These are phyloP conservation scores for Sinapis alba DNA, from an alignment of 441 rosid species.

Conservation along the genomic window DNA sequence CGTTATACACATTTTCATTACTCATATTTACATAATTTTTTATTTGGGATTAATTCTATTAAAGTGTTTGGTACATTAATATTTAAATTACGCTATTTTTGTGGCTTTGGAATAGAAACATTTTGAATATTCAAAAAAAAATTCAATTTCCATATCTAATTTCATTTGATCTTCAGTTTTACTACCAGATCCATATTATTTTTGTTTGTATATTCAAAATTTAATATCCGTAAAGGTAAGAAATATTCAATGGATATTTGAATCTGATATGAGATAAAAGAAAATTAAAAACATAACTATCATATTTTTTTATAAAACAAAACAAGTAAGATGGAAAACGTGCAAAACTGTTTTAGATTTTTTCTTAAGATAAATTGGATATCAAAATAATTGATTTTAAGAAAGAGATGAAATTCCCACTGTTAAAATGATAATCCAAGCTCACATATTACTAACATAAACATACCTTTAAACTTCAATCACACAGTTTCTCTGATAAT, in stretches of 20 bases:
- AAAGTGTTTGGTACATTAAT: neutral
- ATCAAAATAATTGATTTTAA: neutral
- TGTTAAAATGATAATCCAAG: neutral
- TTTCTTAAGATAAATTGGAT: neutral
- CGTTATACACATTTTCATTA: neutral
- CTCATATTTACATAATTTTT: neutral
- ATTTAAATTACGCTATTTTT: neutral
- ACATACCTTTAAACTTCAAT: too few species aligned
- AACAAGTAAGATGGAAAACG: neutral
- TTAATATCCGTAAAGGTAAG: neutral
- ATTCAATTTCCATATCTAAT: neutral
- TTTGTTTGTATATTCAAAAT: neutral
- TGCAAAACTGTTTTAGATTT: neutral
- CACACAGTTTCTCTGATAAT: neutral
- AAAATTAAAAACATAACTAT: too few species aligned
- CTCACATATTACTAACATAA: neutral
- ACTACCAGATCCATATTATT: neutral
- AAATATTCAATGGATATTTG: neutral
- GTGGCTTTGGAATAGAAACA: neutral
- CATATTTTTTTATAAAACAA: neutral
- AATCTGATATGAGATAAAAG: neutral
- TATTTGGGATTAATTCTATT: neutral
- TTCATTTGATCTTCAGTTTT: neutral
- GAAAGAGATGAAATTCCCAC: neutral
- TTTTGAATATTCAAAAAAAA: neutral